These are phyloP conservation scores for Grigorovia transvaalensis DNA, from an alignment of 805 yeast genomes.

Conservation along the genomic window DNA sequence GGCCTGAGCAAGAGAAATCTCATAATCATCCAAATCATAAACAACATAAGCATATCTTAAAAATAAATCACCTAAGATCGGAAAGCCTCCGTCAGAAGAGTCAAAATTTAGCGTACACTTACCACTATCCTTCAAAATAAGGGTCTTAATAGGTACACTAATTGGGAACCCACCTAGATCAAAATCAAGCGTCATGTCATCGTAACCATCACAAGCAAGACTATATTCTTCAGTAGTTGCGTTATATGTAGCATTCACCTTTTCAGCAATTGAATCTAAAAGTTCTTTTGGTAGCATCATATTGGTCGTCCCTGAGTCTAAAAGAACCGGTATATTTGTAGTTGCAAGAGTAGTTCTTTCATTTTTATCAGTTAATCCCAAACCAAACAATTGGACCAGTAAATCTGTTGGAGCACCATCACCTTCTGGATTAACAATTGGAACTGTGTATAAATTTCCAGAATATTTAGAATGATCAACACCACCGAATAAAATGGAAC, in stretches of 20 bases:
- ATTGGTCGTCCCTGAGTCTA: slow-evolving; percentile 47
- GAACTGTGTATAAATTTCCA: slow-evolving; percentile 44
- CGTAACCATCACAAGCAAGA: not conserved
- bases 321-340: slow-evolving; percentile 28
- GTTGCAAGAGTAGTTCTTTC: slow-evolving; percentile 12
- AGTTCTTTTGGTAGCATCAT: slow-evolving; percentile 36
- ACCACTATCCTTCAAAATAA: slow-evolving; percentile 27
- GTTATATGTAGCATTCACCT: slow-evolving; percentile 33
- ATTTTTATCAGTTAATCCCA: slow-evolving; percentile 15
- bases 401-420: slow-evolving; percentile 10
- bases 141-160: slow-evolving; percentile 36
- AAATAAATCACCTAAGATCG: slow-evolving; percentile 46
- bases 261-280: slow-evolving; percentile 21
- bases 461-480: slow-evolving; percentile 51
- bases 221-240: not conserved
- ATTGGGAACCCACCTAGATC: slow-evolving; percentile 51
- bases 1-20: slow-evolving; percentile 49
- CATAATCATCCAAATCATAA: slow-evolving; percentile 49
- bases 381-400: slow-evolving; percentile 20
- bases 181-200: slow-evolving; percentile 31
- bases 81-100: not conserved
- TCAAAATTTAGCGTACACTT: not conserved
- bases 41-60: slow-evolving; percentile 52
- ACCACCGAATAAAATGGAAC: slow-evolving; percentile 59
- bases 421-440: slow-evolving; percentile 34